A percentile compares a stretch with the other conserved stretches of the same genome.
Conservation (phyloP, 805 yeast species). For the Suhomyces emberorum region DNA sequence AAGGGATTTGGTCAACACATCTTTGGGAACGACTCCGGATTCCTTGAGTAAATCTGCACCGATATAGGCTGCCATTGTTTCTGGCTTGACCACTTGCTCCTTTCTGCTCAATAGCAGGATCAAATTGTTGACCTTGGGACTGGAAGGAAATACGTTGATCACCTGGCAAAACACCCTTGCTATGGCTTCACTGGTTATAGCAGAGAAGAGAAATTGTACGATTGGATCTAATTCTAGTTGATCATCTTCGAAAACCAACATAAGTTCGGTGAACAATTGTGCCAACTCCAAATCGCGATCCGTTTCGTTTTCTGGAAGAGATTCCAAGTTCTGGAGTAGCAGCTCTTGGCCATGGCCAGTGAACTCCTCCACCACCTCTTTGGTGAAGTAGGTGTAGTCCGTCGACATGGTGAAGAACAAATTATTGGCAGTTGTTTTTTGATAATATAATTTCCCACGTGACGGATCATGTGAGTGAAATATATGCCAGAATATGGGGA, state of each 20-base stretch:
- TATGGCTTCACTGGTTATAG: conserved; percentile 28
- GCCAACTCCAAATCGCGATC: conserved; percentile 18
- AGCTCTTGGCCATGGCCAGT: conserved; percentile 28
- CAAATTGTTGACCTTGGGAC: conserved; percentile 16
- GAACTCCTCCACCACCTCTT: conserved; percentile 31
- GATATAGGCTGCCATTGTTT: conserved; percentile 30
- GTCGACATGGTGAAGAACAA: not conserved
- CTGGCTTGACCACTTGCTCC: conserved; percentile 25
- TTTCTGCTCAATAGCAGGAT: conserved; percentile 20
- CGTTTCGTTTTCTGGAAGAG: conserved; percentile 17
- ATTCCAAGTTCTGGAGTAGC: conserved; percentile 29
- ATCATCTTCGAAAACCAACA: conserved; percentile 24
- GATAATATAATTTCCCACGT: not conserved
- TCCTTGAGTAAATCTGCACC: conserved; percentile 25
- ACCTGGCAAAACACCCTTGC: conserved; percentile 39
- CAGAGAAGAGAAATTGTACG: conserved; percentile 21
- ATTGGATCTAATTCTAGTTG: conserved; percentile 14
- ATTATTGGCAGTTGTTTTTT: not conserved
- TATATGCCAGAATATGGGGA: no score
- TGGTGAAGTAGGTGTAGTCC: conserved; percentile 23
- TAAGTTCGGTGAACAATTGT: conserved; percentile 31
- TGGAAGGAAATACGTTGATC: conserved; percentile 34
- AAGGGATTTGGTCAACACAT: conserved; percentile 34
- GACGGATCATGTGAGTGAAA: conserved; percentile 1
- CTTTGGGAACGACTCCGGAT: conserved; percentile 28